Base-by-base conservation (phyloP, 805 yeast genomes). In the Wickerhamomyces sydowiorum region DNA sequence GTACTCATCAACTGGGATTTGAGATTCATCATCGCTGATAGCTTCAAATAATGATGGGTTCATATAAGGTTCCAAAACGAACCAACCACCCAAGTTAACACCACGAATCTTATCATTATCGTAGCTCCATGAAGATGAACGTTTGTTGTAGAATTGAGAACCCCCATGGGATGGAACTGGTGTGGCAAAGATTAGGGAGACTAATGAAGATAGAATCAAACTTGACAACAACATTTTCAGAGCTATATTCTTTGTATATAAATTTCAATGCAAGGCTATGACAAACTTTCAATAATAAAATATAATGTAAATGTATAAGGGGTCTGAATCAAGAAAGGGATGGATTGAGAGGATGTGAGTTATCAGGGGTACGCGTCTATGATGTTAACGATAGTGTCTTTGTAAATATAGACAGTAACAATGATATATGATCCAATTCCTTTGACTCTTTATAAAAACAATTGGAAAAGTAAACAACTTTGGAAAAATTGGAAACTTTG, bases 1-100 rank as follows among this genome's bases (percentile, higher is more conserved):
- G 61, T 78, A 87, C 65, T 89, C 97, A 62, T 89, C 97, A 23
- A 83, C 82, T 2, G 96, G 96, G 19, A 75, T 67, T 29, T 70
- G 60, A 13, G 60, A 15, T 12, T 50, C 55, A 39, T 63, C 62
- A 6, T 57, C 52, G 19, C 75, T 69, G 54, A 62, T 68, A 33
- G 70, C 73, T 36, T 72, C 73, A 56, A 89, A 87, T 37, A 84
- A 61, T 1, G 89, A 76, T 5, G 96, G 96, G 1, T 88, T 84
- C 57, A 88, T 88, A 62, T 73, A 87, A 2, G 96, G 88, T 64
- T 88, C 96, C 34, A 88, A 65, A 2, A 88, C 88, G 39, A 88
- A 72, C 96, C 96, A 88, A 36, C 96, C 95, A 48, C 96, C 96
- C 25, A 88, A 64, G 56, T 84, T 83, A 38, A 88, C 88, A 53